Percentiles rank a stretch among this genome's conserved stretches.
Evolutionary conservation across 352 stramenopile genomes (phyloP).

Genomic region (Phytopythium helicoides): DNA sequence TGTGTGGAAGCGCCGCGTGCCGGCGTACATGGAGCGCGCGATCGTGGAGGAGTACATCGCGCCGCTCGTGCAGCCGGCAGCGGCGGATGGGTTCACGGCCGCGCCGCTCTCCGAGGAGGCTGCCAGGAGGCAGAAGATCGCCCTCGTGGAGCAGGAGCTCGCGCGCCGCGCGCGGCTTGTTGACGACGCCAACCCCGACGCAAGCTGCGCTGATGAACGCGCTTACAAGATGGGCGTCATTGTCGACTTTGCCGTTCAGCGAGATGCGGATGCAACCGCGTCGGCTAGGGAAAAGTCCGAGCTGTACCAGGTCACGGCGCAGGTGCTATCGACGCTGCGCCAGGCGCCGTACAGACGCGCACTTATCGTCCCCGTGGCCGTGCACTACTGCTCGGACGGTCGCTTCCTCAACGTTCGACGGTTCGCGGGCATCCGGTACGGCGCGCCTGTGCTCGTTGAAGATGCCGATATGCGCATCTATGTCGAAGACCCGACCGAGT

Average conservation of each 20-base stretch:
- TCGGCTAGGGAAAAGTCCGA: slow-evolving; percentile 38
- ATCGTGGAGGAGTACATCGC: slow-evolving; percentile 63
- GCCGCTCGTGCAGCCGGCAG: slow-evolving; percentile 27
- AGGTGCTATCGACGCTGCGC: slow-evolving; percentile 45
- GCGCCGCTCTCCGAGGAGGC: background rate
- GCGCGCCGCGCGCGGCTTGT: slow-evolving; percentile 45
- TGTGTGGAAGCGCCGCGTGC: slow-evolving; percentile 49
- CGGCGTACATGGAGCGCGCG: slow-evolving; percentile 40
- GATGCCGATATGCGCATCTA: slow-evolving; percentile 58
- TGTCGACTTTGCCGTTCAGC: slow-evolving; percentile 38
- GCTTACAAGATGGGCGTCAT: slow-evolving; percentile 65
- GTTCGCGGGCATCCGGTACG: slow-evolving; percentile 59
- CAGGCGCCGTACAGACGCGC: slow-evolving; percentile 36
- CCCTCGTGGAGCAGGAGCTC: slow-evolving; percentile 28
- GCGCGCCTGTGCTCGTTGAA: slow-evolving; percentile 60
- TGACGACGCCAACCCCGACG: slow-evolving; percentile 21
- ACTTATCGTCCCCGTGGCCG: slow-evolving; percentile 55
- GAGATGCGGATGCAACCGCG: background rate
- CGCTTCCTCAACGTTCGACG: slow-evolving; percentile 44
- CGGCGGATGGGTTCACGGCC: slow-evolving; percentile 4
- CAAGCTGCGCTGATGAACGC: slow-evolving; percentile 38
- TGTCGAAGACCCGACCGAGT: slow-evolving; percentile 57
- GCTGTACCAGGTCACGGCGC: slow-evolving; percentile 49
- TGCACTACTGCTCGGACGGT: slow-evolving; percentile 59
- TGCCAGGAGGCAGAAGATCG: slow-evolving; percentile 16